Evolutionary conservation across 495 filamentous ascomycete species (phyloP).

Genomic region (Aspergillus leporis): DNA sequence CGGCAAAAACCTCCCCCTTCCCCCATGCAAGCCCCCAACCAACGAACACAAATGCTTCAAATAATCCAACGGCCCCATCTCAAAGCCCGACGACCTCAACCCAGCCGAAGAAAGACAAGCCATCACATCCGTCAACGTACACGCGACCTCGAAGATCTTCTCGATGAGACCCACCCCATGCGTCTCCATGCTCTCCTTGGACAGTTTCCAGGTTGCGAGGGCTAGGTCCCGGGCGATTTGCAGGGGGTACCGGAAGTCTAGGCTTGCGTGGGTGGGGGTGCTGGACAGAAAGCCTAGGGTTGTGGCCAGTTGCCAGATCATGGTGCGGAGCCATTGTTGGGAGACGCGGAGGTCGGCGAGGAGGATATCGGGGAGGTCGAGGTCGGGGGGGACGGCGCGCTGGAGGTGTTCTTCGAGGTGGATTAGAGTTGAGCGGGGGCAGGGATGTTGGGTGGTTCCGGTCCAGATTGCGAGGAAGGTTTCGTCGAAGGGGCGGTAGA

Average conservation of each 20-base stretch:
- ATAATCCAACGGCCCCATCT: constrained; percentile 68
- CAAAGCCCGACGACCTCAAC: constrained; percentile 55
- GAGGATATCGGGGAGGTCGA: constrained; percentile 63
- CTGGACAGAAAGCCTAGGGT: constrained; percentile 54
- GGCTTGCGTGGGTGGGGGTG: constrained; percentile 54
- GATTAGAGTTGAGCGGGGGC: constrained; percentile 57
- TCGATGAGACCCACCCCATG: constrained; percentile 70
- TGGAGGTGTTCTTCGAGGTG: constrained; percentile 65
- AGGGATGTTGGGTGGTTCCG: constrained; percentile 60
- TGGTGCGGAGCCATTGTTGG: constrained; percentile 76
- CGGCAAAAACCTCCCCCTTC: constrained; percentile 68
- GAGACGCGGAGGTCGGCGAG: constrained; percentile 65
- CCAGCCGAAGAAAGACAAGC: constrained; percentile 55
- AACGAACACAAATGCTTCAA: constrained; percentile 68
- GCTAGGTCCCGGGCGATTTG: constrained; percentile 69
- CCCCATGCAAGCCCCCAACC: constrained; percentile 67
- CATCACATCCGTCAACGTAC: constrained; percentile 71
- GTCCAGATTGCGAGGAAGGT: constrained; percentile 71
- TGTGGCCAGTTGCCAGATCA: constrained; percentile 68
- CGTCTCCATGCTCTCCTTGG: constrained; percentile 62
- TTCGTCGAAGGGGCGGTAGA: constrained; percentile 75
- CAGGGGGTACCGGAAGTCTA: constrained; percentile 69
- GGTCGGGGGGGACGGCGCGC: constrained; percentile 60
- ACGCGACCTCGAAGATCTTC: constrained; percentile 75
- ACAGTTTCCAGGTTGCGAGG: constrained; percentile 67